Conservation (phyloP, 2,329 filamentous ascomycete species). For the Cladophialophora exuberans region DNA sequence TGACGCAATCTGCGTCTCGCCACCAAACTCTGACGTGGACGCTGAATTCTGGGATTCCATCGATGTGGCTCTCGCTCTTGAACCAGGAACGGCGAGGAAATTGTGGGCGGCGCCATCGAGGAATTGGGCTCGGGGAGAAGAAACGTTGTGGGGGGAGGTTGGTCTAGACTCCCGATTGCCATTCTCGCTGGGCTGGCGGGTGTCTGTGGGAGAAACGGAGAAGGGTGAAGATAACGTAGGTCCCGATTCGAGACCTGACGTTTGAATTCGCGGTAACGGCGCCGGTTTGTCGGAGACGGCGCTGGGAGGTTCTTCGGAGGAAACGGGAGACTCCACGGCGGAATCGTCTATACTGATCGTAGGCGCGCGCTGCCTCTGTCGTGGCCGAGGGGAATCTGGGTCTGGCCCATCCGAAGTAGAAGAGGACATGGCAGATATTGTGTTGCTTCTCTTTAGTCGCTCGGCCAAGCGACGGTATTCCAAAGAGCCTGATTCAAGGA, state of each 20-base stretch:
- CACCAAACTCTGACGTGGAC: slow-evolving; percentile 56
- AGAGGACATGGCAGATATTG: slow-evolving; percentile 18
- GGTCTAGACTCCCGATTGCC: slow-evolving; percentile 65
- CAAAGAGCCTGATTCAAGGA: neutral
- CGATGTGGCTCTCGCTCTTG: slow-evolving; percentile 67
- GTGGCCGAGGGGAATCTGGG: slow-evolving; percentile 16
- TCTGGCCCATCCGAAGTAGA: slow-evolving; percentile 17
- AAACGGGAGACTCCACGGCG: slow-evolving; percentile 38
- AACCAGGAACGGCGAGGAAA: slow-evolving; percentile 66
- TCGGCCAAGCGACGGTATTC: neutral
- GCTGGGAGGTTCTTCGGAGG: slow-evolving; percentile 15
- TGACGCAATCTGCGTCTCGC: slow-evolving; percentile 56
- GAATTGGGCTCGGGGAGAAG: slow-evolving; percentile 59
- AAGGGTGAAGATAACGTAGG: slow-evolving; percentile 38
- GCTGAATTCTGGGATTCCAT: slow-evolving; percentile 57
- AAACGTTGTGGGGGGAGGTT: slow-evolving; percentile 69
- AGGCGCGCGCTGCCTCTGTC: slow-evolving; percentile 44
- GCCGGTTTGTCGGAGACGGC: slow-evolving; percentile 38
- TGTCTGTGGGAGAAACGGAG: slow-evolving; percentile 51
- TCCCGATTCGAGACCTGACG: slow-evolving; percentile 42
- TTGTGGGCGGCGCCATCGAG: slow-evolving; percentile 56
- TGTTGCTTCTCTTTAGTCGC: slow-evolving; percentile 5
- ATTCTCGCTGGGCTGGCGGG: slow-evolving; percentile 58
- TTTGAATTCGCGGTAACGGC: slow-evolving; percentile 43
- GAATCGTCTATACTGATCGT: slow-evolving; percentile 63